A percentile compares a stretch with the other conserved stretches of the same genome.
phyloP scores from a whole-genome alignment of 768 basidiomycete genomes.

The Solioccasus polychromus region DNA sequence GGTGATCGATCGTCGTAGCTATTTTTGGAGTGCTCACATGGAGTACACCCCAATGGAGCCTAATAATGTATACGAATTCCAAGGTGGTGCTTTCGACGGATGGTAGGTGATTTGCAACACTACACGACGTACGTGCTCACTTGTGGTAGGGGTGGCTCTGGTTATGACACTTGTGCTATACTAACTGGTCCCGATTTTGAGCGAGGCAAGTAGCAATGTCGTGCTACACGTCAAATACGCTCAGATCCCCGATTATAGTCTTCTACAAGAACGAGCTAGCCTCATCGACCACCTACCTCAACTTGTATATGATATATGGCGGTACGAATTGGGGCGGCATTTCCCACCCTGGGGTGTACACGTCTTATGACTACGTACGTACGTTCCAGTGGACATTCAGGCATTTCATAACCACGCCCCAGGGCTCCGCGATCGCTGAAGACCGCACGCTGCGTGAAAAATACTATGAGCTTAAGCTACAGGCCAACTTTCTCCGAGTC shows the following conservation, averaged over 20 bases:
- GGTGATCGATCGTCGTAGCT: neutral
- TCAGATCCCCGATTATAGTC: constrained; percentile 5
- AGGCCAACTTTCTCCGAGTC: constrained; percentile 49
- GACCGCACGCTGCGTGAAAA: constrained; percentile 52
- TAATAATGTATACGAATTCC: constrained; percentile 23
- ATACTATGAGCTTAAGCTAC: constrained; percentile 51
- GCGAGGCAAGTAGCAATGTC: constrained; percentile 13
- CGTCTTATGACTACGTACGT: constrained; percentile 58
- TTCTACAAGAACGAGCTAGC: constrained; percentile 22
- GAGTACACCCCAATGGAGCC: constrained; percentile 19
- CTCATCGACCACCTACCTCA: constrained; percentile 26
- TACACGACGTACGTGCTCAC: neutral
- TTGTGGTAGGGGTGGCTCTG: constrained; percentile 21
- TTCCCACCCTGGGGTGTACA: constrained; percentile 53
- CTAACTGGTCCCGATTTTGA: constrained; percentile 25
- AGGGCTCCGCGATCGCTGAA: constrained; percentile 52
- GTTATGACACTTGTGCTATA: constrained; percentile 18
- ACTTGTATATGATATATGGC: constrained; percentile 58
- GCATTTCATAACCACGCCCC: neutral
- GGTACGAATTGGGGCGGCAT: constrained; percentile 65
- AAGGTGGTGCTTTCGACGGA: constrained; percentile 51
- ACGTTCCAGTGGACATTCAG: neutral
- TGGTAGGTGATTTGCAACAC: constrained; percentile 42
- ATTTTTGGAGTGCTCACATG: constrained; percentile 41
- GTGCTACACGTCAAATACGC: neutral